Evolutionary conservation across 768 basidiomycete species (phyloP).

Genomic region (Auriscalpium microsporum): DNA sequence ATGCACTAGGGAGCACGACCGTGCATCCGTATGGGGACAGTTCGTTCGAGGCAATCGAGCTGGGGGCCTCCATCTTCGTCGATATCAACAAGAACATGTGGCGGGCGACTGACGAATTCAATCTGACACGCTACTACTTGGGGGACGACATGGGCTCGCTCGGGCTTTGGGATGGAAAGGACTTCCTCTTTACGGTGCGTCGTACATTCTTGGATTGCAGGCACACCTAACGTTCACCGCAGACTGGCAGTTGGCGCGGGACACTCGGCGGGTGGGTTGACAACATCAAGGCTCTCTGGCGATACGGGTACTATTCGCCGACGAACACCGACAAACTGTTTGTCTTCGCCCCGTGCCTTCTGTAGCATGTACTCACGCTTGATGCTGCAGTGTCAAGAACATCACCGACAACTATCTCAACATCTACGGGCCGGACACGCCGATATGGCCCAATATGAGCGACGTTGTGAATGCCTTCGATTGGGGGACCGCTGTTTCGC

Average conservation of each 20-base stretch:
- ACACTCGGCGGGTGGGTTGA: slow-evolving; percentile 2
- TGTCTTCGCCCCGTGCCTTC: background rate
- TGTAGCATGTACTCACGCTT: background rate
- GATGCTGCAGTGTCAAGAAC: slow-evolving; percentile 36
- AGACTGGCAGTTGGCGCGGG: background rate
- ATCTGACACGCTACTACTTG: slow-evolving; percentile 46
- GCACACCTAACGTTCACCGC: too few species aligned
- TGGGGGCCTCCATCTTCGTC: slow-evolving; percentile 88
- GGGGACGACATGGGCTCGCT: slow-evolving; percentile 40
- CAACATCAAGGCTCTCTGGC: slow-evolving; percentile 6
- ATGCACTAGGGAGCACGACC: slow-evolving; percentile 56
- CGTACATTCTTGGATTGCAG: too few species aligned
- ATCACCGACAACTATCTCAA: slow-evolving; percentile 42
- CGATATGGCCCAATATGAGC: slow-evolving; percentile 53
- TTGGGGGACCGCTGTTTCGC: slow-evolving; percentile 29
- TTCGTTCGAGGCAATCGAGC: slow-evolving; percentile 55
- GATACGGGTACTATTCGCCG: slow-evolving; percentile 8
- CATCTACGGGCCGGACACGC: slow-evolving; percentile 46
- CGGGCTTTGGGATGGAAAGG: slow-evolving; percentile 79
- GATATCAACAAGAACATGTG: slow-evolving; percentile 59
- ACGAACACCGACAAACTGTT: slow-evolving; percentile 4
- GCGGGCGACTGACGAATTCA: slow-evolving; percentile 77
- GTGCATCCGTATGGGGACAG: slow-evolving; percentile 66
- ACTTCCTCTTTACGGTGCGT: slow-evolving; percentile 58
- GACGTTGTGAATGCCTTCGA: slow-evolving; percentile 10